Evolutionary conservation across 345 rosid genomes (phyloP).

Genomic region (Cardiospermum halicacabum): DNA sequence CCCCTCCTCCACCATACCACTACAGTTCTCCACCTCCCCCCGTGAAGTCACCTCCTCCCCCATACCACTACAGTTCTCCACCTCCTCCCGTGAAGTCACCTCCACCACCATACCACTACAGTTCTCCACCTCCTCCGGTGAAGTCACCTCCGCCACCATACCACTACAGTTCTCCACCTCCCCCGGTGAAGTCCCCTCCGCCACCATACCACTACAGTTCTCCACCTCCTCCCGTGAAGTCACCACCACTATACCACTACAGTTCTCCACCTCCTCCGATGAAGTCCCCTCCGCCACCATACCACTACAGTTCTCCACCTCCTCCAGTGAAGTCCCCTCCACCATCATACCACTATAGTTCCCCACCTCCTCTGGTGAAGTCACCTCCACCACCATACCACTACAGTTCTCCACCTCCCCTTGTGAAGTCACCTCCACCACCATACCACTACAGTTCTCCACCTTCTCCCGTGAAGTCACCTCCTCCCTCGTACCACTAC

Average conservation of each 20-base stretch:
- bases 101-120: not conserved
- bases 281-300: not conserved
- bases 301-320: not conserved
- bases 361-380: not conserved
- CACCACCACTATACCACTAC: not conserved
- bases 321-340: not conserved
- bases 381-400: not conserved
- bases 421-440: not conserved
- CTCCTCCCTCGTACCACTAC: not conserved
- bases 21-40: not conserved
- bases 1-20: constrained; percentile 14
- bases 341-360: not conserved
- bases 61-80: not conserved
- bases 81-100: not conserved
- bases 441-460: not conserved
- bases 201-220: not conserved
- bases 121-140: not conserved
- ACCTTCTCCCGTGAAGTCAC: not conserved
- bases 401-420: not conserved
- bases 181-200: not conserved
- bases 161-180: constrained; percentile 1
- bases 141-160: not conserved
- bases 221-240: not conserved
- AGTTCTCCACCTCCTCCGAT: constrained; percentile 1
- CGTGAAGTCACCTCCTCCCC: not conserved